Conservation (phyloP, 345 rosid species). For the Draba incana region DNA sequence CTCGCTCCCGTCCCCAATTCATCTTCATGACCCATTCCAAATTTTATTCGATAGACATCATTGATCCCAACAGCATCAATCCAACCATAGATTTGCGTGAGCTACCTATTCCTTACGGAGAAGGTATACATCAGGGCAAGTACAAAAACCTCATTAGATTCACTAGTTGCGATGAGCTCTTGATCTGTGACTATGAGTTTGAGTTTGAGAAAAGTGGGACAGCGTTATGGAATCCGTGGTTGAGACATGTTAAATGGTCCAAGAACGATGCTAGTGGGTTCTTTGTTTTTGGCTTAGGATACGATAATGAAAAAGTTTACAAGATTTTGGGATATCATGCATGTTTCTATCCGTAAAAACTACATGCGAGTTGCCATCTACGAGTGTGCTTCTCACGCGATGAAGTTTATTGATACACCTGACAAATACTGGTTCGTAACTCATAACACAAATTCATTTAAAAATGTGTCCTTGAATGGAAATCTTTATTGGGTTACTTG, state of each 20-base stretch:
- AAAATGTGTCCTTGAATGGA: neutral
- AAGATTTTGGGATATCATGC: neutral
- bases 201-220: neutral
- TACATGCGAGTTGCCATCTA: neutral
- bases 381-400: slow-evolving; percentile 11
- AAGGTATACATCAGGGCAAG: neutral
- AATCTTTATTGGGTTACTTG: slow-evolving; percentile 1
- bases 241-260: neutral
- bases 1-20: slow-evolving; percentile 6
- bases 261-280: neutral
- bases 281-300: neutral
- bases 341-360: neutral
- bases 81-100: too few species aligned
- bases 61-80: too few species aligned
- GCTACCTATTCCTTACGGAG: too few species aligned
- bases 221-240: slow-evolving; percentile 2
- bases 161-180: neutral
- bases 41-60: too few species aligned
- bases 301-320: slow-evolving; percentile 3
- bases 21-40: neutral
- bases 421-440: neutral
- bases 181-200: neutral
- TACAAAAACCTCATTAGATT: neutral
- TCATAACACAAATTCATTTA: neutral
- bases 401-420: neutral